Evolutionary conservation across 2,329 filamentous ascomycete genomes (phyloP).

Genomic region (Coleophoma crateriformis): DNA sequence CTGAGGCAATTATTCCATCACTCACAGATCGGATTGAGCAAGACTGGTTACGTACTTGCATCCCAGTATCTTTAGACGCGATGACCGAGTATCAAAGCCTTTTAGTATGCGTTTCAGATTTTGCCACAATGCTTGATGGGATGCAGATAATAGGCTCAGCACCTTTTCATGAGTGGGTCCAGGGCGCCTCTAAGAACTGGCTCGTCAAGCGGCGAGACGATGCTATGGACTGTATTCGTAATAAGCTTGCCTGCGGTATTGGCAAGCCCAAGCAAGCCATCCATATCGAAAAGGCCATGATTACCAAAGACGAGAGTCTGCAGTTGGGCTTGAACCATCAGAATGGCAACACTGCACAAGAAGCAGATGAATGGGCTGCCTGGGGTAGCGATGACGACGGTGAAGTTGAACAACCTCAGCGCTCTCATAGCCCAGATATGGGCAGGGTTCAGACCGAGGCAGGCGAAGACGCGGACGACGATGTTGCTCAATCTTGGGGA

Average conservation of each 20-base stretch:
- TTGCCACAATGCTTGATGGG: slow-evolving; percentile 58
- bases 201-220: slow-evolving; percentile 76
- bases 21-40: slow-evolving; percentile 64
- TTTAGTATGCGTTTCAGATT: slow-evolving; percentile 56
- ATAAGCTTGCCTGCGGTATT: slow-evolving; percentile 47
- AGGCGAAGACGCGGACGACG: neutral
- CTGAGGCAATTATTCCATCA: slow-evolving; percentile 63
- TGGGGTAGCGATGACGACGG: neutral
- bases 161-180: slow-evolving; percentile 73
- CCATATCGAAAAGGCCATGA: slow-evolving; percentile 75
- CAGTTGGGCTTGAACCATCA: slow-evolving; percentile 50
- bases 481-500: neutral
- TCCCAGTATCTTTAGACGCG: slow-evolving; percentile 69
- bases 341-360: neutral
- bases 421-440: neutral
- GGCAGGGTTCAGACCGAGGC: neutral
- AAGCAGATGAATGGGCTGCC: neutral
- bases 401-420: neutral
- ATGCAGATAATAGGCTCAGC: slow-evolving; percentile 57
- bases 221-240: slow-evolving; percentile 70
- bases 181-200: slow-evolving; percentile 78
- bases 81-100: slow-evolving; percentile 67
- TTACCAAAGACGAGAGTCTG: slow-evolving; percentile 62
- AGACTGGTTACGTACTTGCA: slow-evolving; percentile 68
- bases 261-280: slow-evolving; percentile 30